Conservation (phyloP, 1,284 basidiomycete species). For the Tilletia walkeri region DNA sequence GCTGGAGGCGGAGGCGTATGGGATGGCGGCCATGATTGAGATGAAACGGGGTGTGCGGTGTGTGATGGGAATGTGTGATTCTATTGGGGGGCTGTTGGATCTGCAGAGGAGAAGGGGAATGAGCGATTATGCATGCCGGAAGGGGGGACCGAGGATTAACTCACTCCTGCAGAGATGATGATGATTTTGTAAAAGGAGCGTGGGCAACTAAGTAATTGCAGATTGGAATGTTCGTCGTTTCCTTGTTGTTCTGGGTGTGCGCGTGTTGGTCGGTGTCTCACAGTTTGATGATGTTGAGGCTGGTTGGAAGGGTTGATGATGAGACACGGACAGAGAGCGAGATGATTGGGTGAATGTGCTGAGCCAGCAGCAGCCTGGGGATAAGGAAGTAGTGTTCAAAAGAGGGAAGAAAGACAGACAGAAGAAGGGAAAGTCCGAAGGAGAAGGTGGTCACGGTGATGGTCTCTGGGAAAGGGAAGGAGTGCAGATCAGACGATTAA, state of each 20-base stretch:
- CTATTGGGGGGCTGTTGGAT: neutral
- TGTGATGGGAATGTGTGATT: neutral
- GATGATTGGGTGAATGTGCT: too few relatives aligned
- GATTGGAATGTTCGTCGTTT: neutral
- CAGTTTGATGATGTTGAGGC: neutral
- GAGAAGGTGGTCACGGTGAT: neutral
- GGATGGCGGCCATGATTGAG: slow-evolving; percentile 11
- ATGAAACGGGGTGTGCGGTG: neutral
- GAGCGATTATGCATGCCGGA: neutral
- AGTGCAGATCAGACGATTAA: too few relatives aligned
- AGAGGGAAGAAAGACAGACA: too few relatives aligned
- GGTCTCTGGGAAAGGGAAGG: neutral
- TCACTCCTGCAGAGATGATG: neutral
- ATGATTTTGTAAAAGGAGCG: neutral
- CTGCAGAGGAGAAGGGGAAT: too few relatives aligned
- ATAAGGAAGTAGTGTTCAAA: too few relatives aligned
- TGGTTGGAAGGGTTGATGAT: neutral
- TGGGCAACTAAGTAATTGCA: neutral
- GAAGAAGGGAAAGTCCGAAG: too few relatives aligned
- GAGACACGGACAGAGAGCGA: neutral
- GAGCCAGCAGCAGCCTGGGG: too few relatives aligned
- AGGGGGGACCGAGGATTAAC: neutral
- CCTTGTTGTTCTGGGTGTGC: neutral
- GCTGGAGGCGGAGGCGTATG: neutral
- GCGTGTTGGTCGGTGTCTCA: neutral